A percentile compares a stretch with the other conserved stretches of the same genome.
phyloP scores from a whole-genome alignment of 2,329 filamentous ascomycete genomes.

The Ceratocystis cubensis region DNA sequence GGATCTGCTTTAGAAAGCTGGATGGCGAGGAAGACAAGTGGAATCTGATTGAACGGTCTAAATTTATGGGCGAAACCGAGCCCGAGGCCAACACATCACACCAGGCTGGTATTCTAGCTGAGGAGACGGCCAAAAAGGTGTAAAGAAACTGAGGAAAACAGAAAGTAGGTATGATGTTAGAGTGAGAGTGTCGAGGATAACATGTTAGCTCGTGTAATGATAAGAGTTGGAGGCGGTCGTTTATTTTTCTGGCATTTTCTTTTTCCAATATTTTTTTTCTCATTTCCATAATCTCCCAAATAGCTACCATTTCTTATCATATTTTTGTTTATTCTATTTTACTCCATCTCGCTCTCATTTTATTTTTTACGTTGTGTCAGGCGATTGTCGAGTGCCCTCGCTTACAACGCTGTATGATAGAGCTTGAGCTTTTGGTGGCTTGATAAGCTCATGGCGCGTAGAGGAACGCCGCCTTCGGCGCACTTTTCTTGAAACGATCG shows the following conservation, averaged over 20 bases:
- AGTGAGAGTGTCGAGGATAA: background rate
- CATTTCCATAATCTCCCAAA: too few species aligned
- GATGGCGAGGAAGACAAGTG: constrained; percentile 56
- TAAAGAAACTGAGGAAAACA: background rate
- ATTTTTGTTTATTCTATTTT: too few species aligned
- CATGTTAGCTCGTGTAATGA: too few species aligned
- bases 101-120: constrained; percentile 11
- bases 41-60: constrained; percentile 45
- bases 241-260: background rate
- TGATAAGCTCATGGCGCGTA: too few species aligned
- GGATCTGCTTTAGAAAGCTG: constrained; percentile 52
- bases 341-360: too few species aligned
- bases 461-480: too few species aligned
- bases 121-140: constrained; percentile 15
- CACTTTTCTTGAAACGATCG: too few species aligned
- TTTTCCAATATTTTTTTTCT: background rate
- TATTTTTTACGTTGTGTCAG: too few species aligned
- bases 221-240: background rate
- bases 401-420: too few species aligned
- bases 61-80: constrained; percentile 32
- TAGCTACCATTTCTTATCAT: too few species aligned
- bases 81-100: constrained; percentile 26
- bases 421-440: too few species aligned
- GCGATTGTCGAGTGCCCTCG: too few species aligned
- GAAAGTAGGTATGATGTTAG: background rate